These are phyloP conservation scores for Mycosphaerelloides madeirae DNA, from an alignment of 2,329 filamentous ascomycete genomes.

Conservation along the genomic window DNA sequence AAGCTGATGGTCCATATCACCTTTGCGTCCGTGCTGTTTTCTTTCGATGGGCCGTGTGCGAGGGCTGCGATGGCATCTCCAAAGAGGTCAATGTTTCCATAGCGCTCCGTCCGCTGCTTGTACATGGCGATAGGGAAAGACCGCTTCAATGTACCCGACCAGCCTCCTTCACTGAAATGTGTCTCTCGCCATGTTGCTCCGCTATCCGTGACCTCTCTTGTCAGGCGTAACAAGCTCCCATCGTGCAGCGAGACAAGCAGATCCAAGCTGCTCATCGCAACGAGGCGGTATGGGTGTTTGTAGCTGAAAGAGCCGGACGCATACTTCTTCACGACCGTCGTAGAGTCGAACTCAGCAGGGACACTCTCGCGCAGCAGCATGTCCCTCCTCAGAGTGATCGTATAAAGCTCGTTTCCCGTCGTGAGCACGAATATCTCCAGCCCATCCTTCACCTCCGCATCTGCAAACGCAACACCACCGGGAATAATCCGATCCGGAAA, in stretches of 20 bases:
- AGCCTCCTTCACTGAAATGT: conserved; percentile 66
- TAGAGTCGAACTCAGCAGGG: conserved; percentile 66
- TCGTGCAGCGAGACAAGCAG: conserved; percentile 77
- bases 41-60: conserved; percentile 10
- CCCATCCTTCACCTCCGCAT: conserved; percentile 71
- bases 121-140: conserved; percentile 57
- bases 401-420: conserved; percentile 72
- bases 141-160: conserved; percentile 59
- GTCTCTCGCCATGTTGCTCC: conserved; percentile 63
- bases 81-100: conserved; percentile 62
- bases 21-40: conserved; percentile 43
- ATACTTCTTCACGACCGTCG: conserved; percentile 71
- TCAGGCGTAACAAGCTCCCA: conserved; percentile 68
- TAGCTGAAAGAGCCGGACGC: conserved; percentile 69
- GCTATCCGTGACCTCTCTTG: conserved; percentile 53
- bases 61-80: conserved; percentile 62
- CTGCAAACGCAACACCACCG: conserved; percentile 76
- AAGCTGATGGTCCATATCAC: conserved; percentile 75
- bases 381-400: conserved; percentile 74
- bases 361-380: conserved; percentile 61
- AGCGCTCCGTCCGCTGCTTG: conserved; percentile 58
- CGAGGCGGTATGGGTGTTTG: conserved; percentile 74
- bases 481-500: conserved; percentile 77
- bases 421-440: conserved; percentile 77
- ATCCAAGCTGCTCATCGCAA: conserved; percentile 67